phyloP scores from a whole-genome alignment of 345 rosid species.

The Euphorbia peplus region DNA sequence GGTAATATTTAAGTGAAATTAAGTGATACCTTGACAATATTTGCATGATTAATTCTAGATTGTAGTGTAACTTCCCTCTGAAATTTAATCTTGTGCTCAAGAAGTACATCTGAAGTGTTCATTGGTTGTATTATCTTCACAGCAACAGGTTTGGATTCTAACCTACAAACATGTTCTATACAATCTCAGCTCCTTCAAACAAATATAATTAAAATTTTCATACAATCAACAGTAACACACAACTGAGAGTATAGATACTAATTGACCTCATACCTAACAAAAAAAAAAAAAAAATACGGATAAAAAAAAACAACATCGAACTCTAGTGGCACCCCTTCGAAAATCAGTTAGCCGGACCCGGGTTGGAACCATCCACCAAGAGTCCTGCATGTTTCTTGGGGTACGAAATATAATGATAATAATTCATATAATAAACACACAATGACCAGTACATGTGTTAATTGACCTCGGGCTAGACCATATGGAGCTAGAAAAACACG shows the following conservation, averaged over 20 bases:
- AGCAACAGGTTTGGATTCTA: constrained; percentile 37
- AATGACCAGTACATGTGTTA: too few relatives aligned
- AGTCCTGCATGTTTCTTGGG: too few relatives aligned
- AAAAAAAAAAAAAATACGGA: too few relatives aligned
- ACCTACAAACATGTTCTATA: constrained; percentile 23
- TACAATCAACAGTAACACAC: constrained; percentile 1
- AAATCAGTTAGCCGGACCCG: too few relatives aligned
- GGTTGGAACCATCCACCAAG: too few relatives aligned
- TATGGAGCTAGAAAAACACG: too few relatives aligned
- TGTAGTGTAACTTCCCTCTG: constrained; percentile 54
- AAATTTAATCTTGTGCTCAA: constrained; percentile 38
- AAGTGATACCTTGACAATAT: constrained; percentile 46
- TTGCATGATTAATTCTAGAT: constrained; percentile 45
- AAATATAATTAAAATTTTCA: not conserved
- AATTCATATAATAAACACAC: too few relatives aligned
- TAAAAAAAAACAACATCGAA: too few relatives aligned
- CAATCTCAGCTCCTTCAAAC: constrained; percentile 9
- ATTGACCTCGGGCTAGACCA: too few relatives aligned
- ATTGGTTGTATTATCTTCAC: constrained; percentile 51
- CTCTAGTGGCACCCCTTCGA: too few relatives aligned
- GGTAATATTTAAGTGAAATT: not conserved
- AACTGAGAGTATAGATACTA: not conserved
- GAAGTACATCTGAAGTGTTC: constrained; percentile 27
- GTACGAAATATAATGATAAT: too few relatives aligned
- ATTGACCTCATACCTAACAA: not conserved